Conservation (phyloP, 164 flowering plant species). For the Paratinospora sagittata region DNA sequence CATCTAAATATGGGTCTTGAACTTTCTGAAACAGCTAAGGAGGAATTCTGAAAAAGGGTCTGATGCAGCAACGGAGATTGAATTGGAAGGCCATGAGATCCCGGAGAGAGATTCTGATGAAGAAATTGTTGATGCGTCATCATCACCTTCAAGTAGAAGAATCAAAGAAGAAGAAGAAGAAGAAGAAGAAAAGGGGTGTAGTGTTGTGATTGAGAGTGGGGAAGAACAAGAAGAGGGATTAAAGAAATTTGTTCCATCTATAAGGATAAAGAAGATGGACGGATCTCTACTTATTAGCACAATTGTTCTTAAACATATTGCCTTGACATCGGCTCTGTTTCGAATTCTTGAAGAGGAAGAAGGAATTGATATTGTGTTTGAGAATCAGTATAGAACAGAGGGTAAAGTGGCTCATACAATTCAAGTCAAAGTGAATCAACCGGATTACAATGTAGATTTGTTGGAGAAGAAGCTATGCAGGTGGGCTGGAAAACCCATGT, state of each 20-base stretch:
- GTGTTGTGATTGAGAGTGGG: too few relatives aligned
- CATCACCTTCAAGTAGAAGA: too few relatives aligned
- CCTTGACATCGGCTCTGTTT: slow-evolving; percentile 19
- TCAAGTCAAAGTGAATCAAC: slow-evolving; percentile 15
- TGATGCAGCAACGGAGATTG: too few relatives aligned
- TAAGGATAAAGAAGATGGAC: slow-evolving; percentile 12
- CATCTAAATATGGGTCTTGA: too few relatives aligned
- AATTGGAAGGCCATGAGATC: too few relatives aligned
- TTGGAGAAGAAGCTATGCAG: slow-evolving; percentile 17
- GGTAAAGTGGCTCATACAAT: slow-evolving; percentile 18
- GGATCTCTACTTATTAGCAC: slow-evolving; percentile 16
- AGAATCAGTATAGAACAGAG: slow-evolving; percentile 21
- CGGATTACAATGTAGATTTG: slow-evolving; percentile 6
- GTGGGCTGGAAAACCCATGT: slow-evolving; percentile 10
- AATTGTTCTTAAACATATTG: slow-evolving; percentile 13
- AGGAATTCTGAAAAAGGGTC: too few relatives aligned
- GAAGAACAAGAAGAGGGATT: too few relatives aligned
- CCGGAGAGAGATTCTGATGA: too few relatives aligned
- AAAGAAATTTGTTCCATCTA: slow-evolving; percentile 14
- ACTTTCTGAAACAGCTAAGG: too few relatives aligned
- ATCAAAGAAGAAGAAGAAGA: too few relatives aligned
- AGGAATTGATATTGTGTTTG: slow-evolving; percentile 18
- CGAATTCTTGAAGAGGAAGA: slow-evolving; percentile 16
- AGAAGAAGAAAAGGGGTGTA: too few relatives aligned
- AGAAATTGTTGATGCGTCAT: too few relatives aligned